Conservation (phyloP, 306 rosid species). For the Herpetospermum pedunculosum region DNA sequence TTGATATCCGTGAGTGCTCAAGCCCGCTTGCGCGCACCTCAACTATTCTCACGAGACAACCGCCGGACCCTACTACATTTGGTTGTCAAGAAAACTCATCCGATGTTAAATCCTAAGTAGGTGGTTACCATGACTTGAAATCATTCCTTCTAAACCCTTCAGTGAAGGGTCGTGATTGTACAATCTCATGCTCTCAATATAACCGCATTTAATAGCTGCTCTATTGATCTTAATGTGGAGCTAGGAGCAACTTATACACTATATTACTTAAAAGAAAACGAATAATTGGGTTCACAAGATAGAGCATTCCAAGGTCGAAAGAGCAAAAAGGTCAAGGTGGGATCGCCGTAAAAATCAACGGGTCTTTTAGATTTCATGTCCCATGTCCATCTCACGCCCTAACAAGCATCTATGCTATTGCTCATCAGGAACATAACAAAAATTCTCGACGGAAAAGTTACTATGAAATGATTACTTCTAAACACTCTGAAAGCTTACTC, state of each 20-base stretch:
- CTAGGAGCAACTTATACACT: background rate
- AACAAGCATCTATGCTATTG: background rate
- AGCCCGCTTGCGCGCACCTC: too few species aligned
- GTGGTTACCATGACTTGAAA: too few species aligned
- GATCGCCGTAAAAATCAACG: background rate
- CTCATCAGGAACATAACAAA: background rate
- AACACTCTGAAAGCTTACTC: slow-evolving; percentile 55
- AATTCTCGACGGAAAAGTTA: background rate
- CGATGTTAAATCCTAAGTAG: too few species aligned
- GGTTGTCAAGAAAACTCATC: too few species aligned
- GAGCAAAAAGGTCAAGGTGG: background rate
- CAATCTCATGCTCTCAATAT: background rate
- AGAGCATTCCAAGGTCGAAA: background rate
- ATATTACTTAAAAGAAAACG: background rate
- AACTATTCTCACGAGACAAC: too few species aligned
- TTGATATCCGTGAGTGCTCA: too few species aligned
- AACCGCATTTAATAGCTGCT: background rate
- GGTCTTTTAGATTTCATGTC: background rate
- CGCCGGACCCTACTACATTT: too few species aligned
- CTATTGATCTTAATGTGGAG: background rate
- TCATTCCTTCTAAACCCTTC: too few species aligned
- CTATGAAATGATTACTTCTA: background rate
- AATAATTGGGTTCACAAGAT: background rate
- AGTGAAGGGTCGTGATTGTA: background rate
- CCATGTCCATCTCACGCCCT: background rate